phyloP scores from a whole-genome alignment of 441 rosid genomes.

The Adansonia madagascariensis region DNA sequence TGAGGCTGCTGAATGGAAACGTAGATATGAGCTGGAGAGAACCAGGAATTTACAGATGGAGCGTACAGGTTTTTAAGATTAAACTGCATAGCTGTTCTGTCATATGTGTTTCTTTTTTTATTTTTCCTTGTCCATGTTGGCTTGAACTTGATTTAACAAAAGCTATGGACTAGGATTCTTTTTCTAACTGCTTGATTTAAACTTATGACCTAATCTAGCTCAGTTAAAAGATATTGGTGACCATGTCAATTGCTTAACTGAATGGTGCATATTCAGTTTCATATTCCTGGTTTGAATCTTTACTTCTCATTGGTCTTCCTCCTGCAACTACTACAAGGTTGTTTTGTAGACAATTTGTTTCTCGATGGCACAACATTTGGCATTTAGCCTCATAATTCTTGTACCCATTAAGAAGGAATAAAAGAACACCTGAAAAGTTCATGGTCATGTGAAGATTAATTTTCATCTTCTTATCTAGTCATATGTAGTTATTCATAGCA shows the following conservation, averaged over 20 bases:
- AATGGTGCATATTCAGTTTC: constrained; percentile 4
- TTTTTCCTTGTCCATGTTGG: too few species aligned
- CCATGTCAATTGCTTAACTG: neutral
- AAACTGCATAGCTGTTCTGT: neutral
- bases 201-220: constrained; percentile 9
- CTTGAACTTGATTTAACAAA: constrained; percentile 15
- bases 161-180: neutral
- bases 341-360: neutral
- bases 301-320: neutral
- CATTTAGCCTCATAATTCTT: neutral
- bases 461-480: neutral
- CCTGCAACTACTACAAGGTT: neutral
- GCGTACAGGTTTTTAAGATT: constrained; percentile 60
- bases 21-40: constrained; percentile 84
- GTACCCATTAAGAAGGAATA: constrained; percentile 5
- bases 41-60: constrained; percentile 54
- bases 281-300: neutral
- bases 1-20: constrained; percentile 98
- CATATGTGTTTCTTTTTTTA: neutral
- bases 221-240: neutral
- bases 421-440: neutral
- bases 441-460: neutral
- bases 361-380: neutral
- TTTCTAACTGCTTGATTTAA: constrained; percentile 14
- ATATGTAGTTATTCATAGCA: neutral